Evolutionary conservation across 331 rosid species (phyloP).

Genomic region (Quercus lobata): DNA sequence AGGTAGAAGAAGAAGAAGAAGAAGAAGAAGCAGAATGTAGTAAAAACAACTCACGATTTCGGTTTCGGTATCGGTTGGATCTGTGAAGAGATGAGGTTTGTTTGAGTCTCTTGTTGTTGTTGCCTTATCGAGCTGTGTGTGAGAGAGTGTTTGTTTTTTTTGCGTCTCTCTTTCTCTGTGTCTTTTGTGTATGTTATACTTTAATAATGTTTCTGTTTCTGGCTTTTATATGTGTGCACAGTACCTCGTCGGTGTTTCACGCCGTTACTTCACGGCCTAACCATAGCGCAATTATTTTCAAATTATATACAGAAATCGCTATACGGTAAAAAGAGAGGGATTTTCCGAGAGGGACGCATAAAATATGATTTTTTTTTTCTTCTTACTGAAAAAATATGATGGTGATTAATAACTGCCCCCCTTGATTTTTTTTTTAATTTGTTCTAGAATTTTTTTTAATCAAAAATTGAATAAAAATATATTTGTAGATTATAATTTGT

Average conservation of each 20-base stretch:
- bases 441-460: no score
- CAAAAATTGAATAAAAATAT: no score
- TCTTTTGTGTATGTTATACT: background rate
- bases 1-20: constrained; percentile 1
- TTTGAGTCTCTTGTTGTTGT: background rate
- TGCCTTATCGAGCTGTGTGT: constrained; percentile 15
- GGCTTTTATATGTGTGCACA: constrained; percentile 29
- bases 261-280: constrained; percentile 42
- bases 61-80: constrained; percentile 25
- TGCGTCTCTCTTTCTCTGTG: constrained; percentile 17
- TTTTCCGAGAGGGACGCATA: no score
- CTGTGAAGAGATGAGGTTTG: constrained; percentile 16
- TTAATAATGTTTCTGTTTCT: constrained; percentile 22
- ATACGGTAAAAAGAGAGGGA: no score
- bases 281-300: background rate
- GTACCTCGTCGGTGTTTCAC: constrained; percentile 45
- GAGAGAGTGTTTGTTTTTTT: background rate
- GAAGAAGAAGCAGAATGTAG: background rate
- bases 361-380: no score
- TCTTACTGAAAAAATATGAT: no score
- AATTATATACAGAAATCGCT: no score
- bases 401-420: no score
- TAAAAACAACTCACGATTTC: constrained; percentile 28
- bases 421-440: no score
- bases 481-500: no score